These are phyloP conservation scores for Canariomyces notabilis DNA, from an alignment of 2,329 filamentous ascomycete genomes.

Conservation along the genomic window DNA sequence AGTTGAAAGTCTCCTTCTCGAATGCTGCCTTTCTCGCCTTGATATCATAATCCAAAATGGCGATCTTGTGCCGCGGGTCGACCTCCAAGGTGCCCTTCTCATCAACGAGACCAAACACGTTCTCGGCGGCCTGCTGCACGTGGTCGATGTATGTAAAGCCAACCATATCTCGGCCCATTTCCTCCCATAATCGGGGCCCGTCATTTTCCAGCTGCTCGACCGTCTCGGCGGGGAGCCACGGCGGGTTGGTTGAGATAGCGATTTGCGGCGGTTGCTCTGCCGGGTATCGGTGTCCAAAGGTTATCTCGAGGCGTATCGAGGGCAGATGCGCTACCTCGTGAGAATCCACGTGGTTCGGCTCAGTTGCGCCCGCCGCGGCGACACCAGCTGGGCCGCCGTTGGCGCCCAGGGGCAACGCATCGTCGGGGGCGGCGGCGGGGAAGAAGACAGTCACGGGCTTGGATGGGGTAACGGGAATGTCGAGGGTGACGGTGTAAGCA, in stretches of 20 bases:
- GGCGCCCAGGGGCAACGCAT: conserved; percentile 13
- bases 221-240: conserved; percentile 50
- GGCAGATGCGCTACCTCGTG: conserved; percentile 54
- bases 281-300: conserved; percentile 56
- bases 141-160: conserved; percentile 61
- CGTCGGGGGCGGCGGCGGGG: conserved; percentile 42
- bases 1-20: conserved; percentile 79
- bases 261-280: conserved; percentile 46
- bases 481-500: conserved; percentile 48
- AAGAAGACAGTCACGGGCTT: conserved; percentile 54
- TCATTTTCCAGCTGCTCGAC: conserved; percentile 48
- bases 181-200: conserved; percentile 54
- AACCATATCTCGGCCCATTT: conserved; percentile 53
- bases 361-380: background rate
- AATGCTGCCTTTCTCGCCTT: conserved; percentile 70
- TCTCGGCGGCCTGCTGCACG: conserved; percentile 53
- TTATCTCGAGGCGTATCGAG: conserved; percentile 48
- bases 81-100: conserved; percentile 46
- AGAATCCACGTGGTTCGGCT: conserved; percentile 34
- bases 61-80: conserved; percentile 56
- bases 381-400: conserved; percentile 9
- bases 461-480: conserved; percentile 52
- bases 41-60: conserved; percentile 72
- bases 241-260: conserved; percentile 47
- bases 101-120: conserved; percentile 54